A percentile compares a stretch with the other conserved stretches of the same genome.
Evolutionary conservation across 2,329 filamentous ascomycete species (phyloP).

Genomic region (Fusarium kyushuense): DNA sequence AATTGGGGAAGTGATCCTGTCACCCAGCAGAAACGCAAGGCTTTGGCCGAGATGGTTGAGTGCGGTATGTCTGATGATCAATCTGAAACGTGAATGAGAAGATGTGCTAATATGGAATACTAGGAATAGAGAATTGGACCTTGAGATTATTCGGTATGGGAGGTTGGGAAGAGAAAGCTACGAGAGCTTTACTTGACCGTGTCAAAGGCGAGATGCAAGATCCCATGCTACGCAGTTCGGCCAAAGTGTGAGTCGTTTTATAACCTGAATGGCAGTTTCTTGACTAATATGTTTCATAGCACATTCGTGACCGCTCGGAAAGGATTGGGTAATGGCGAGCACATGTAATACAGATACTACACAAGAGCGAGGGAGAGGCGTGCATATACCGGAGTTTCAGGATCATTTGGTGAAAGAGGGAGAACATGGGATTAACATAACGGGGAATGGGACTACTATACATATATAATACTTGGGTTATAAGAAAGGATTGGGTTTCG

Average conservation of each 20-base stretch:
- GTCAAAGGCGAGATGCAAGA: constrained; percentile 51
- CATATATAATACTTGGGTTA: too few relatives aligned
- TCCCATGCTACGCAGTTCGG: constrained; percentile 46
- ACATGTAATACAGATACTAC: neutral
- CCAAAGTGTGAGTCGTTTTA: constrained; percentile 49
- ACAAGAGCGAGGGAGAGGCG: neutral
- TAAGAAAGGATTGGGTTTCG: neutral
- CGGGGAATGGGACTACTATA: neutral
- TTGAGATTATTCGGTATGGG: constrained; percentile 50
- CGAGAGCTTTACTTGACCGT: constrained; percentile 49
- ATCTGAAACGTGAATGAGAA: neutral
- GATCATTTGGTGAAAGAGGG: constrained; percentile 3
- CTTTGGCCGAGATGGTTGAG: constrained; percentile 54
- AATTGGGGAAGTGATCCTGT: constrained; percentile 57
- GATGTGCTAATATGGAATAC: constrained; percentile 10
- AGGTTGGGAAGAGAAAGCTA: constrained; percentile 52
- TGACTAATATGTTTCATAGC: constrained; percentile 33
- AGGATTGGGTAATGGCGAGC: constrained; percentile 22
- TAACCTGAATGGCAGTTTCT: rapidly evolving
- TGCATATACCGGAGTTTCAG: constrained; percentile 31
- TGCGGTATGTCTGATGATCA: constrained; percentile 48
- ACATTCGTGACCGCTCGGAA: constrained; percentile 52
- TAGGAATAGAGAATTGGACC: constrained; percentile 50
- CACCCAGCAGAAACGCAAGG: constrained; percentile 52
- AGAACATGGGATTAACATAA: neutral